phyloP scores from a whole-genome alignment of 1,284 basidiomycete species.

The Trametes pubescens region DNA sequence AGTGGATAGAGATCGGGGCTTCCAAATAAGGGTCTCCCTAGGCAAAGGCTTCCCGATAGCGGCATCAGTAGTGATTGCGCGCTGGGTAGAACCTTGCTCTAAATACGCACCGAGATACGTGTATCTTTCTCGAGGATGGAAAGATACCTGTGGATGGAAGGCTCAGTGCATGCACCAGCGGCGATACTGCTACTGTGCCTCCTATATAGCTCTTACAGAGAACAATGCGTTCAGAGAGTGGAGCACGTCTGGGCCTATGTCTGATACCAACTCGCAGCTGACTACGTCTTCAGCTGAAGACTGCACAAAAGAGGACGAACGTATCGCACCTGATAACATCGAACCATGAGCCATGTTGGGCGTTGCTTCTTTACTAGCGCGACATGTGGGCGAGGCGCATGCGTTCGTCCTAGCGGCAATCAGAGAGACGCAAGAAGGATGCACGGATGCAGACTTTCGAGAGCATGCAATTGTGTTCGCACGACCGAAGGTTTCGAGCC shows the following conservation, averaged over 20 bases:
- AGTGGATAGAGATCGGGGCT: background rate
- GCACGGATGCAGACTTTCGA: background rate
- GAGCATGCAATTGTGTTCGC: background rate
- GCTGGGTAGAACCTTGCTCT: background rate
- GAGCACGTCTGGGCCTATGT: background rate
- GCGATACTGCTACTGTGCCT: background rate
- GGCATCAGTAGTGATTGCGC: constrained; percentile 17
- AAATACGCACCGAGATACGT: background rate
- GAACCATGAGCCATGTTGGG: constrained; percentile 2
- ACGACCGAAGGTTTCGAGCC: background rate
- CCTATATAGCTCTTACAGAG: background rate
- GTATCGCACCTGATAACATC: constrained; percentile 23
- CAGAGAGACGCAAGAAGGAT: constrained; percentile 2
- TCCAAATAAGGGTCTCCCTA: background rate
- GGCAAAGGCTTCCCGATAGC: constrained; percentile 25
- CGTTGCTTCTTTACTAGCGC: constrained; percentile 15
- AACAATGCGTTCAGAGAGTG: background rate
- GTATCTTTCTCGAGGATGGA: background rate
- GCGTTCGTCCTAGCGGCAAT: constrained; percentile 21
- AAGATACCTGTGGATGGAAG: background rate
- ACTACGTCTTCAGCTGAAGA: constrained; percentile 3
- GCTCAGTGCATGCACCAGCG: background rate
- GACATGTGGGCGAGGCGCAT: constrained; percentile 22
- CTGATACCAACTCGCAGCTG: constrained; percentile 1
- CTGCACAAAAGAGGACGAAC: constrained; percentile 5